Evolutionary conservation across 2,329 filamentous ascomycete species (phyloP), one percentile per base, ranked within the genome.

Genomic region (Fusarium falciforme): DNA sequence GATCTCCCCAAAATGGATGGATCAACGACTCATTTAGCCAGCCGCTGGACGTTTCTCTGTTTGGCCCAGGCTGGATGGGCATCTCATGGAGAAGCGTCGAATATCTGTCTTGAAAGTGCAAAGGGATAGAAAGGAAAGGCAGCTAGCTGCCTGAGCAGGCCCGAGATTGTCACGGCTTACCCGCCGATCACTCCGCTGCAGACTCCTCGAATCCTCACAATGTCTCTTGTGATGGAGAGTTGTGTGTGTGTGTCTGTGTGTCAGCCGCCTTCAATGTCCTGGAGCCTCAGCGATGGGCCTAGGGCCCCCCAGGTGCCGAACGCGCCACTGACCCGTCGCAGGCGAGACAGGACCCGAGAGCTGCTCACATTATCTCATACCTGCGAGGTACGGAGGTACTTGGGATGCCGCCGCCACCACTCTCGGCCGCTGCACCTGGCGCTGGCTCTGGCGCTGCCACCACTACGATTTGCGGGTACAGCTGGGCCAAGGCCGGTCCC

Each of bases 341-440:
- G 57, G 38, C 44, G 33, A 64, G 35, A 52, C 20, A 44, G 33
- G 60, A 73, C 63, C 70, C 67, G 73, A 67, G 75, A 67, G 69
- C 47, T 65, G 71, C 75, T 70, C 75, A 49, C 75, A 77, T 77
- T 76, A 71, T 71, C 73, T 77, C 73, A 73, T 77, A 70, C 67
- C 67, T 67, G 58, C 54, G 22, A 31, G 64, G 55, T 76, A 77
- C 75, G 75, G 17, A 33, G 27, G 52, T 76, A 76, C 61, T 35
- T 49, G n/a, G 33, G 57, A 61, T 22, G 59, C 47, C 65, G 55
- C 44, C 62, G 49, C 59, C 59, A 27, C 36, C 17, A 49, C 44
- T 49, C 44, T 49, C 44, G 44, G 44, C 25, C 44, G 44, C 44
- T 49, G 44, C 44, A 49, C 44, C 44, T 49, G 44, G 44, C 25